phyloP scores from a whole-genome alignment of 208 protist genomes.

The Trypanosoma avium region DNA sequence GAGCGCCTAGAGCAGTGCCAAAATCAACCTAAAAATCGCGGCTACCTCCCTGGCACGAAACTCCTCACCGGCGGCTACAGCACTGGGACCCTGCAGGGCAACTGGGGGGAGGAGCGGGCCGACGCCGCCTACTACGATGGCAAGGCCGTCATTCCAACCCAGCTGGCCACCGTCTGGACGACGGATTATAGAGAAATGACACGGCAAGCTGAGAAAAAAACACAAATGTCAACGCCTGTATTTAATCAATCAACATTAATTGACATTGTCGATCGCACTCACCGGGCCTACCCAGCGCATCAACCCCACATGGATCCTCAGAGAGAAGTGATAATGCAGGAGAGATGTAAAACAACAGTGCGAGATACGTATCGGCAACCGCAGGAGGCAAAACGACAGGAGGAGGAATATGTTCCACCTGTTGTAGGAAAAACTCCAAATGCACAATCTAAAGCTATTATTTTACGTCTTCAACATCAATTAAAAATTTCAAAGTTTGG shows the following conservation, averaged over 20 bases:
- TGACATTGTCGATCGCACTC: conserved; percentile 72
- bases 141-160: conserved; percentile 51
- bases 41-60: conserved; percentile 83
- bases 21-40: conserved; percentile 87
- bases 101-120: conserved; percentile 84
- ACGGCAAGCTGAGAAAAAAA: conserved; percentile 3
- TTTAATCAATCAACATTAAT: conserved; percentile 76
- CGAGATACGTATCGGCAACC: conserved; percentile 18
- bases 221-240: conserved; percentile 1
- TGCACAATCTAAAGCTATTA: conserved; percentile 60
- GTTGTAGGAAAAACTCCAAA: conserved; percentile 53
- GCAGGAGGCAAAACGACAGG: conserved; percentile 11
- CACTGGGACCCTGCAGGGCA: conserved; percentile 72
- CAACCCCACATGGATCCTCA: conserved; percentile 78
- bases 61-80: conserved; percentile 73
- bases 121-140: conserved; percentile 83
- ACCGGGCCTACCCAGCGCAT: conserved; percentile 75
- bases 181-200: conserved; percentile 55
- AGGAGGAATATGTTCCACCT: conserved; percentile 41
- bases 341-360: conserved; percentile 20
- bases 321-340: conserved; percentile 17
- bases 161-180: conserved; percentile 40
- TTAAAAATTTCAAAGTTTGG: conserved; percentile 46
- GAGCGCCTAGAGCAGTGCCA: conserved; percentile 68
- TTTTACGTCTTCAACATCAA: conserved; percentile 67